phyloP scores from a whole-genome alignment of 768 basidiomycete species.

The Boletus sp. region DNA sequence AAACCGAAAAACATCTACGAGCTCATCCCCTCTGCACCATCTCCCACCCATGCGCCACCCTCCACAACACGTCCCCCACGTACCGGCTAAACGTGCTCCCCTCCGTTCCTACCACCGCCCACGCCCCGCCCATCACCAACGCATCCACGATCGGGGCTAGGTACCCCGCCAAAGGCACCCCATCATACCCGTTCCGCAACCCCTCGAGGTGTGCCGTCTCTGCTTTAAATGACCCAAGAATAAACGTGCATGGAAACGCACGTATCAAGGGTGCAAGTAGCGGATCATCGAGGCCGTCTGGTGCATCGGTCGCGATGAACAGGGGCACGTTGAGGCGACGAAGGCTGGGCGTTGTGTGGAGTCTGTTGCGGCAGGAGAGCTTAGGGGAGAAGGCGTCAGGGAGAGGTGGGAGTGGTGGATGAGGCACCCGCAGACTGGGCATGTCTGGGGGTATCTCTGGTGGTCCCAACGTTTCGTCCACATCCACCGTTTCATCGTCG shows the following conservation, averaged over 20 bases:
- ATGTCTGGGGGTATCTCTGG: constrained; percentile 19
- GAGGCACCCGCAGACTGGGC: constrained; percentile 23
- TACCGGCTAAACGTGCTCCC: constrained; percentile 77
- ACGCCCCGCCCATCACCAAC: constrained; percentile 59
- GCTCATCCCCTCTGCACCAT: no score
- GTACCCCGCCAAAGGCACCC: constrained; percentile 43
- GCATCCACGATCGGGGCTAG: constrained; percentile 69
- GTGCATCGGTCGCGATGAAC: constrained; percentile 65
- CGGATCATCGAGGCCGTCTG: constrained; percentile 39
- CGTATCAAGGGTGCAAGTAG: constrained; percentile 44
- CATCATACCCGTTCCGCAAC: constrained; percentile 48
- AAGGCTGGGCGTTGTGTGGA: constrained; percentile 36
- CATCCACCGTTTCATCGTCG: not conserved
- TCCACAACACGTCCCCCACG: no score
- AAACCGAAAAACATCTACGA: no score
- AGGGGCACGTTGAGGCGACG: constrained; percentile 53
- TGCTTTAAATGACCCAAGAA: constrained; percentile 49
- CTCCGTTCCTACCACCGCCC: constrained; percentile 63
- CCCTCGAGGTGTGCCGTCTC: constrained; percentile 31
- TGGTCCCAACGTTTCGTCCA: constrained; percentile 9
- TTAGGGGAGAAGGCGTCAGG: constrained; percentile 12
- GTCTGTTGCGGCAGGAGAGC: constrained; percentile 38
- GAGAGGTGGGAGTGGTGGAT: constrained; percentile 28
- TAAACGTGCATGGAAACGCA: constrained; percentile 66
- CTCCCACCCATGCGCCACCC: no score